phyloP scores from a whole-genome alignment of 495 filamentous ascomycete genomes.

The Penicillium longicatenatum region DNA sequence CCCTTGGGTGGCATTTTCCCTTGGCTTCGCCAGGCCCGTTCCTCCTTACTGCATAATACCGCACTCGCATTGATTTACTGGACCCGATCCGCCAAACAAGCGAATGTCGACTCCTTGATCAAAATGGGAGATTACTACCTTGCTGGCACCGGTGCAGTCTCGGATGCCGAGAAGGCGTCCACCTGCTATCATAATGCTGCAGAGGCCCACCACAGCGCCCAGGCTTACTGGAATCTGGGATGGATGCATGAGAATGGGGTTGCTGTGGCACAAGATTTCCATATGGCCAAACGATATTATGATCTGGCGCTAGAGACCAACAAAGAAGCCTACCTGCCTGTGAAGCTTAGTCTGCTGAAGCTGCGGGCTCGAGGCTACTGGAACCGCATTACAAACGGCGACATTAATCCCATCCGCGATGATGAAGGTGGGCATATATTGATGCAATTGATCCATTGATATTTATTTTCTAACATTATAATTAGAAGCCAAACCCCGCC shows the following conservation, averaged over 20 bases:
- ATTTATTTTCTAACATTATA: slow-evolving; percentile 2
- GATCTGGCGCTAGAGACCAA: slow-evolving; percentile 91
- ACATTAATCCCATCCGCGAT: slow-evolving; percentile 85
- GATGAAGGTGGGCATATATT: slow-evolving; percentile 77
- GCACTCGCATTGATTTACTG: slow-evolving; percentile 87
- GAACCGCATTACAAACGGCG: slow-evolving; percentile 89
- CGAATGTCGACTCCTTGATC: slow-evolving; percentile 89
- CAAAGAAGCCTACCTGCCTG: slow-evolving; percentile 90
- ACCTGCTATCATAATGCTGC: slow-evolving; percentile 90
- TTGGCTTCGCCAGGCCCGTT: slow-evolving; percentile 37
- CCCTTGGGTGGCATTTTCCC: slow-evolving; percentile 49
- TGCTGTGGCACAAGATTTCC: slow-evolving; percentile 92
- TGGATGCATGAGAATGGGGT: slow-evolving; percentile 99
- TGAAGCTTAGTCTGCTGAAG: slow-evolving; percentile 85
- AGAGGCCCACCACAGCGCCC: slow-evolving; percentile 86
- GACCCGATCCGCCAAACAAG: slow-evolving; percentile 92
- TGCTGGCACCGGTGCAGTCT: slow-evolving; percentile 66
- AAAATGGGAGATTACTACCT: slow-evolving; percentile 99
- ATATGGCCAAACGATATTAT: slow-evolving; percentile 95
- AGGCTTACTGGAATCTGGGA: slow-evolving; percentile 95
- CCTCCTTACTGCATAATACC: slow-evolving; percentile 65
- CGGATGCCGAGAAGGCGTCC: slow-evolving; percentile 84
- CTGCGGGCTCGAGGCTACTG: slow-evolving; percentile 82
- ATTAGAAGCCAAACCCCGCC: slow-evolving; percentile 64
- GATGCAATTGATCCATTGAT: not conserved